Conservation (phyloP, 495 filamentous ascomycete genomes). For the Lentithecium fluviatile region DNA sequence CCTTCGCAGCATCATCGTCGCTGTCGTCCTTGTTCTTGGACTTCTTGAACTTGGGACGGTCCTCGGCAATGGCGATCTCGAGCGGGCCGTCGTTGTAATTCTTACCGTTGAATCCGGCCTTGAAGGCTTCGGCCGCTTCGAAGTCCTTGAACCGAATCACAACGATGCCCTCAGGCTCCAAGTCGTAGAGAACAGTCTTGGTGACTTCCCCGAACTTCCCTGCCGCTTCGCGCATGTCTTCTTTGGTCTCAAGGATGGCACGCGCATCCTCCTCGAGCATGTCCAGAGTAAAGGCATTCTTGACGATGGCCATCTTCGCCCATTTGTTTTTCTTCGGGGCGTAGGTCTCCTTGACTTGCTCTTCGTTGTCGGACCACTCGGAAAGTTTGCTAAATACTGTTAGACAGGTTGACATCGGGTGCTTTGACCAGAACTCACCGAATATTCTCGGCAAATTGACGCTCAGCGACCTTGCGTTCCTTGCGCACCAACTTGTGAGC, state of each 20-base stretch:
- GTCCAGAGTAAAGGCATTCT: slow-evolving; percentile 89
- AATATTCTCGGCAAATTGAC: slow-evolving; percentile 10
- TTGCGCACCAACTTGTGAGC: slow-evolving; percentile 86
- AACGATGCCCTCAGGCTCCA: slow-evolving; percentile 82
- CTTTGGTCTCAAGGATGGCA: slow-evolving; percentile 84
- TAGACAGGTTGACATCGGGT: slow-evolving; percentile 49
- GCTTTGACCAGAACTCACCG: background rate
- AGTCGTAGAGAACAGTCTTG: slow-evolving; percentile 86
- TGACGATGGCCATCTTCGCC: slow-evolving; percentile 81
- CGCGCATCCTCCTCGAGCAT: slow-evolving; percentile 84
- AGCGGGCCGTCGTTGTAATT: slow-evolving; percentile 6
- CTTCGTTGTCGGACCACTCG: slow-evolving; percentile 12
- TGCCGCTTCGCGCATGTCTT: slow-evolving; percentile 90
- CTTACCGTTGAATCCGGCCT: slow-evolving; percentile 1
- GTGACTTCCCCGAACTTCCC: slow-evolving; percentile 83
- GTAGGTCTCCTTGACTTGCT: slow-evolving; percentile 66
- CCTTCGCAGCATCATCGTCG: background rate
- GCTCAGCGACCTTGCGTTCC: slow-evolving; percentile 39
- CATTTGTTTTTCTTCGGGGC: slow-evolving; percentile 59
- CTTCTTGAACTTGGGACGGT: slow-evolving; percentile 46
- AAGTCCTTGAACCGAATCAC: slow-evolving; percentile 65
- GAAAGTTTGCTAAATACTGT: slow-evolving; percentile 42
- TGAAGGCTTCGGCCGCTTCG: slow-evolving; percentile 9
- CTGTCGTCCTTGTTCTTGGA: slow-evolving; percentile 41
- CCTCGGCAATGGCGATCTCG: slow-evolving; percentile 17